Conservation (phyloP, 305 asterid genomes). For the Coffea humblotiana region DNA sequence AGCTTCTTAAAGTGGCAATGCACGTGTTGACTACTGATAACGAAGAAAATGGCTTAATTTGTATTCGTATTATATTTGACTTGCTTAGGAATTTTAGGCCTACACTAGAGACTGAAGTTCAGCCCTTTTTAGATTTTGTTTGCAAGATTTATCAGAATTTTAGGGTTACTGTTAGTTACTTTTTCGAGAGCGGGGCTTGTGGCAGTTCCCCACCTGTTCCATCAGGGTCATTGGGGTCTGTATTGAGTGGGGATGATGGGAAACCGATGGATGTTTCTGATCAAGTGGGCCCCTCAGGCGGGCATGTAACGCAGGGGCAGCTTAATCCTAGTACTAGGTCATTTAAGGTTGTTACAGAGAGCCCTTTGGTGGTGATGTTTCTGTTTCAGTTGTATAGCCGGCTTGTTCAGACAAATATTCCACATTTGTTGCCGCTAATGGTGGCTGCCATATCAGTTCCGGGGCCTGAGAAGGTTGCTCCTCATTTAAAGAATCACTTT, state of each 20-base stretch:
- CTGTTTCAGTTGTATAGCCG: slow-evolving; percentile 91
- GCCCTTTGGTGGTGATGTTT: slow-evolving; percentile 98
- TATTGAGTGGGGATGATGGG: slow-evolving; percentile 76
- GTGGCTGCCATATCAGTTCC: slow-evolving; percentile 93
- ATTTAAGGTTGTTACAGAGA: slow-evolving; percentile 94
- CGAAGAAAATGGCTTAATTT: slow-evolving; percentile 93
- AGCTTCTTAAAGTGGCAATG: slow-evolving; percentile 94
- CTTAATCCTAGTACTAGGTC: slow-evolving; percentile 97
- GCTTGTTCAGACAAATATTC: slow-evolving; percentile 97
- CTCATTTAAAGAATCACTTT: slow-evolving; percentile 84
- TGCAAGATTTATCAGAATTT: slow-evolving; percentile 96
- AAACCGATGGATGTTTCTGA: slow-evolving; percentile 79
- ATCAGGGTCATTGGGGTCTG: slow-evolving; percentile 62
- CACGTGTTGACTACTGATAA: slow-evolving; percentile 85
- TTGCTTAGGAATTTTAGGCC: slow-evolving; percentile 97
- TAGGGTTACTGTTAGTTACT: slow-evolving; percentile 83
- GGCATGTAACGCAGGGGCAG: slow-evolving; percentile 62
- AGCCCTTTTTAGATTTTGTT: slow-evolving; percentile 95
- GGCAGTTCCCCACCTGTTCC: slow-evolving; percentile 78
- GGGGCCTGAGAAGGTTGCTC: slow-evolving; percentile 92
- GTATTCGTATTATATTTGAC: slow-evolving; percentile 92
- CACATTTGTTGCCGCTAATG: slow-evolving; percentile 90
- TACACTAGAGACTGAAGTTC: slow-evolving; percentile 87
- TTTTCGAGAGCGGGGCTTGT: slow-evolving; percentile 91
- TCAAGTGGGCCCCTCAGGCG: slow-evolving; percentile 64